A percentile compares a stretch with the other conserved stretches of the same genome.
These are phyloP conservation scores for Saccharomycopsis selenospora DNA, from an alignment of 805 yeast species.

Conservation along the genomic window DNA sequence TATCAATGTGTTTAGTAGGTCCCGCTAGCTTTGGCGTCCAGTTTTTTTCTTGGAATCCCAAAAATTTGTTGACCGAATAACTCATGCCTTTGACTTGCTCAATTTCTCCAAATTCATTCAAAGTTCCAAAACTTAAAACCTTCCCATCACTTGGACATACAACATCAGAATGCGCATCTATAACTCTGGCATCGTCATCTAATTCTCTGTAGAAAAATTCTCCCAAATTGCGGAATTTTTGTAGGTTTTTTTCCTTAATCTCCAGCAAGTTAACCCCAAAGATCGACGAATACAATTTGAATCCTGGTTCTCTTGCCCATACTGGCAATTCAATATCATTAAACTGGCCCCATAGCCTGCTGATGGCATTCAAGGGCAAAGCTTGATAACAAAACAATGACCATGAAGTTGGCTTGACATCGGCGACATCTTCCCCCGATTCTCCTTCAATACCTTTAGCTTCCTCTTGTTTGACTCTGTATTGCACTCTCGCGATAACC, in stretches of 20 bases:
- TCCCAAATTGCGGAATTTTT: slow-evolving; percentile 68
- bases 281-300: slow-evolving; percentile 60
- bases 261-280: slow-evolving; percentile 90
- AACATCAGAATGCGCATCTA: slow-evolving; percentile 54
- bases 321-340: slow-evolving; percentile 78
- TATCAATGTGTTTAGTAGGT: slow-evolving; percentile 21
- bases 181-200: slow-evolving; percentile 70
- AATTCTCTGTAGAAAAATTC: slow-evolving; percentile 87
- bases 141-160: slow-evolving; percentile 94
- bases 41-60: slow-evolving; percentile 49
- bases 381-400: slow-evolving; percentile 82
- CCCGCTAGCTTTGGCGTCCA: slow-evolving; percentile 25
- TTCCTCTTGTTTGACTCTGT: slow-evolving; percentile 27
- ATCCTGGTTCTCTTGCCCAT: slow-evolving; percentile 83
- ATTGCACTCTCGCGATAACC: slow-evolving; percentile 39
- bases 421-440: slow-evolving; percentile 31
- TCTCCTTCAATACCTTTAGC: slow-evolving; percentile 23
- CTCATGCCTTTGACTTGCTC: slow-evolving; percentile 98
- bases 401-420: slow-evolving; percentile 73
- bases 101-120: slow-evolving; percentile 70
- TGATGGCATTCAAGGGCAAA: slow-evolving; percentile 81
- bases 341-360: slow-evolving; percentile 91
- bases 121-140: slow-evolving; percentile 75
- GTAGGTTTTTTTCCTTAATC: slow-evolving; percentile 74
- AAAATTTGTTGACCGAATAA: slow-evolving; percentile 77